These are phyloP conservation scores for Nitzschia sp. DNA, from an alignment of 108 stramenopile species.

Conservation along the genomic window DNA sequence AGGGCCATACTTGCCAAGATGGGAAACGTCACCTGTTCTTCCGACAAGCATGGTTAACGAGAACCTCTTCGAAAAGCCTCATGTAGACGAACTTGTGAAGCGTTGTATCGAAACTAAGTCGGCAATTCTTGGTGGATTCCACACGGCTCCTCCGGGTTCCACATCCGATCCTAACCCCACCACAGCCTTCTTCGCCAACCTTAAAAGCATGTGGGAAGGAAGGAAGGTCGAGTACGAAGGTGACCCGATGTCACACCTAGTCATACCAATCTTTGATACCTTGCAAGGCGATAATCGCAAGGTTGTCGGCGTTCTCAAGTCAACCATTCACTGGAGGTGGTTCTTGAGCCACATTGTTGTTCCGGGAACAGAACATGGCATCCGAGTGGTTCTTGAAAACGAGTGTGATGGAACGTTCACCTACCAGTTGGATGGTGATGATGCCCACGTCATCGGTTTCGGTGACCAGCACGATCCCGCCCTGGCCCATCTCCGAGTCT, in stretches of 20 bases:
- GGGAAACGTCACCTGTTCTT: conserved; percentile 6
- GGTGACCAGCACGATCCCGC: conserved; percentile 5
- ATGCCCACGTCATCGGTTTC: not conserved
- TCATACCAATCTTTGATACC: not conserved
- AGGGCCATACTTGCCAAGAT: conserved; percentile 6
- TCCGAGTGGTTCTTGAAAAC: conserved; percentile 4
- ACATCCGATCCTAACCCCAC: not conserved
- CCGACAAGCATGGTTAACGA: conserved; percentile 1
- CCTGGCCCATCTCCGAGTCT: not conserved
- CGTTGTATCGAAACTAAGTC: not conserved
- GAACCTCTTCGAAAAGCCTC: not conserved
- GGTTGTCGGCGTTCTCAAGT: not conserved
- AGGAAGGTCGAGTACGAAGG: not conserved
- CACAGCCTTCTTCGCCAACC: not conserved
- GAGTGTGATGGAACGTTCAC: not conserved
- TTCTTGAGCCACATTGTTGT: not conserved
- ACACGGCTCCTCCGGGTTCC: conserved; percentile 1
- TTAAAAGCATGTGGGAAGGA: not conserved
- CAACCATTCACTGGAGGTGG: not conserved
- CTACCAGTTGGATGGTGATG: not conserved
- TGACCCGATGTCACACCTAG: not conserved
- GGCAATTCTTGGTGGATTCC: conserved; percentile 5
- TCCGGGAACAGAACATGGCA: not conserved
- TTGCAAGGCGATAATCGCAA: not conserved
- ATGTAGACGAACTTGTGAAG: not conserved